Percentiles rank a stretch among this genome's conserved stretches.
Conservation (phyloP, 1,284 basidiomycete species). For the Trichosporon coremiiforme region DNA sequence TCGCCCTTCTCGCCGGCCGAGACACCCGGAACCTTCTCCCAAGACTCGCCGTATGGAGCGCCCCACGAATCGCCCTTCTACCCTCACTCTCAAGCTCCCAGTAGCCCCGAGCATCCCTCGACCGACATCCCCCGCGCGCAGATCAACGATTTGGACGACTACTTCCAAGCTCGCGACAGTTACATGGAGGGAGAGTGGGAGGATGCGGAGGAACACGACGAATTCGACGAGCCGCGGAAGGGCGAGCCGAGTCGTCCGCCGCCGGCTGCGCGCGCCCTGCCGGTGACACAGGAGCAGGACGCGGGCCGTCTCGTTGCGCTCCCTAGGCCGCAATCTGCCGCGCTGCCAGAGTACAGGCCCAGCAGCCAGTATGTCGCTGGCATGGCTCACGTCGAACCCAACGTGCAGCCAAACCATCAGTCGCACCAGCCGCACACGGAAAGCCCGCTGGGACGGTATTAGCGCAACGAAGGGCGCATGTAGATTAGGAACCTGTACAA, state of each 20-base stretch:
- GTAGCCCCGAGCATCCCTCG: neutral
- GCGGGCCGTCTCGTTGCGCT: constrained; percentile 4
- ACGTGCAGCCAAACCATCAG: too few relatives aligned
- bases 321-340: neutral
- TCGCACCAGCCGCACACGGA: too few relatives aligned
- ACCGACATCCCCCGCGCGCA: constrained; percentile 3
- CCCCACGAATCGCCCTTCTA: neutral
- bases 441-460: neutral
- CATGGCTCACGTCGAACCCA: too few relatives aligned
- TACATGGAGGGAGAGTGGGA: constrained; percentile 10
- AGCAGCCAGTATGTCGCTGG: neutral
- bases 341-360: constrained; percentile 9
- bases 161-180: constrained; percentile 17
- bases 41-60: neutral
- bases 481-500: constrained; percentile 5
- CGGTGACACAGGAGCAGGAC: constrained; percentile 10
- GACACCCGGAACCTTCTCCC: neutral
- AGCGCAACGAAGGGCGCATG: neutral
- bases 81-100: neutral
- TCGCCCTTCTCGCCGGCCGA: neutral
- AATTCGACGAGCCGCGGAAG: neutral
- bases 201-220: neutral
- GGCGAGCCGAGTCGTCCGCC: constrained; percentile 2
- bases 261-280: neutral
- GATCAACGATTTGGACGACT: constrained; percentile 16